Evolutionary conservation across 495 filamentous ascomycete genomes (phyloP).

Genomic region (Niebla homalea): DNA sequence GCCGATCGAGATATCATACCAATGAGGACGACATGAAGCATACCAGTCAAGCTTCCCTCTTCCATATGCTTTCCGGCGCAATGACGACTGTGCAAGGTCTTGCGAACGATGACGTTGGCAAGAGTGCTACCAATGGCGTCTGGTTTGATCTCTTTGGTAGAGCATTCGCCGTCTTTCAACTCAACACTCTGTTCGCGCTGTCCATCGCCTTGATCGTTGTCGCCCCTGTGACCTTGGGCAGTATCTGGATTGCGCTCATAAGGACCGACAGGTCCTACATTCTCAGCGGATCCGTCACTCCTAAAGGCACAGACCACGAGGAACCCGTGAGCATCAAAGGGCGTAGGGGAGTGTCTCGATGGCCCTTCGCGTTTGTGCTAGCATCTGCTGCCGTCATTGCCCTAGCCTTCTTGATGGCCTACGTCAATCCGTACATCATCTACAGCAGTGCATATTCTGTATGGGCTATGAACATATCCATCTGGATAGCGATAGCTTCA

Average conservation of each 20-base stretch:
- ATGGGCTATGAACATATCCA: conserved; percentile 71
- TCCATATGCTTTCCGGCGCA: conserved; percentile 86
- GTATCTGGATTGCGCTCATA: conserved; percentile 52
- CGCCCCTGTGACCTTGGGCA: conserved; percentile 55
- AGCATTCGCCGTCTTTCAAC: conserved; percentile 60
- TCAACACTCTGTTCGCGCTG: conserved; percentile 76
- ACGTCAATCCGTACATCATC: conserved; percentile 74
- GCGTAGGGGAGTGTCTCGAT: conserved; percentile 70
- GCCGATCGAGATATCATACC: conserved; percentile 81
- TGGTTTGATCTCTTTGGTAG: conserved; percentile 93
- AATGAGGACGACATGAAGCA: conserved; percentile 75
- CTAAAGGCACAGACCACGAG: conserved; percentile 42
- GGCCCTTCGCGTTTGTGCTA: conserved; percentile 60
- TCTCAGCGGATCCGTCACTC: conserved; percentile 49
- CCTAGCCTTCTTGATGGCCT: conserved; percentile 60
- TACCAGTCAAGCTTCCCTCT: conserved; percentile 60
- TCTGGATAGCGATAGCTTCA: conserved; percentile 74
- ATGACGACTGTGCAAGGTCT: conserved; percentile 58
- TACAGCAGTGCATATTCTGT: conserved; percentile 80
- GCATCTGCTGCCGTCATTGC: conserved; percentile 59
- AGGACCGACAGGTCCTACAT: conserved; percentile 69
- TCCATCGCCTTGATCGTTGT: conserved; percentile 71
- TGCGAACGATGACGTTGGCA: conserved; percentile 39
- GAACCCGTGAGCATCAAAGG: conserved; percentile 55
- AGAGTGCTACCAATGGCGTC: conserved; percentile 40